Conservation (phyloP, 2,329 filamentous ascomycete species). For the Neonectria faginata region DNA sequence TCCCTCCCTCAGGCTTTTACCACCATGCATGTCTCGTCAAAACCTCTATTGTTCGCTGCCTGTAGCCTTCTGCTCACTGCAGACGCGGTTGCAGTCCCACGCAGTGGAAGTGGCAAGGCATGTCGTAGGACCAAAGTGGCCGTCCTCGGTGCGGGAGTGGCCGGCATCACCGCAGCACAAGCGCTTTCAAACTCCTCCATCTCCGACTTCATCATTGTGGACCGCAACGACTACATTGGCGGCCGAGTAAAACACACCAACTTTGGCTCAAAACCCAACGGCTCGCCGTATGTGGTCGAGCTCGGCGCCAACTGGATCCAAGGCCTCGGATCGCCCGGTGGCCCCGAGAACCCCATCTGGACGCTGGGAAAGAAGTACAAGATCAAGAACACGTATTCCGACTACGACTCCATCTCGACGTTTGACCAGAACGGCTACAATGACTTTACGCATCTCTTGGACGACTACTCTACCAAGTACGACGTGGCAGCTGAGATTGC, state of each 20-base stretch:
- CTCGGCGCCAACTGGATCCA: constrained; percentile 75
- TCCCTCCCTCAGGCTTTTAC: not conserved
- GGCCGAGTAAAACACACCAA: constrained; percentile 68
- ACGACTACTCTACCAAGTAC: constrained; percentile 62
- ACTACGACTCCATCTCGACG: constrained; percentile 69
- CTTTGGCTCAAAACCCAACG: constrained; percentile 64
- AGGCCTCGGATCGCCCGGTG: constrained; percentile 34
- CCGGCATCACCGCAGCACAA: constrained; percentile 74
- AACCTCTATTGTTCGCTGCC: not conserved
- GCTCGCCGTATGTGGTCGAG: constrained; percentile 69
- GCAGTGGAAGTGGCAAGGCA: constrained; percentile 8
- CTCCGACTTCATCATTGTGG: constrained; percentile 73
- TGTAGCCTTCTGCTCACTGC: not conserved
- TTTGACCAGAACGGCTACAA: constrained; percentile 69
- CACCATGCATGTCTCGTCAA: constrained; percentile 2
- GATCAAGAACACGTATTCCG: constrained; percentile 66
- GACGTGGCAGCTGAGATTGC: constrained; percentile 62
- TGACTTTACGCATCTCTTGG: constrained; percentile 64
- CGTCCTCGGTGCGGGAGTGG: constrained; percentile 67
- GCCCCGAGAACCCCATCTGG: constrained; percentile 71
- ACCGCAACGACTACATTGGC: constrained; percentile 71
- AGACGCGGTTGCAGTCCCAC: not conserved
- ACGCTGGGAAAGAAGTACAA: constrained; percentile 69
- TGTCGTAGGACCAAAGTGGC: constrained; percentile 50
- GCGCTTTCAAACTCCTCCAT: constrained; percentile 70